Base-by-base conservation (phyloP, 2,329 filamentous ascomycete species). In the Pseudogymnoascus sp. region DNA sequence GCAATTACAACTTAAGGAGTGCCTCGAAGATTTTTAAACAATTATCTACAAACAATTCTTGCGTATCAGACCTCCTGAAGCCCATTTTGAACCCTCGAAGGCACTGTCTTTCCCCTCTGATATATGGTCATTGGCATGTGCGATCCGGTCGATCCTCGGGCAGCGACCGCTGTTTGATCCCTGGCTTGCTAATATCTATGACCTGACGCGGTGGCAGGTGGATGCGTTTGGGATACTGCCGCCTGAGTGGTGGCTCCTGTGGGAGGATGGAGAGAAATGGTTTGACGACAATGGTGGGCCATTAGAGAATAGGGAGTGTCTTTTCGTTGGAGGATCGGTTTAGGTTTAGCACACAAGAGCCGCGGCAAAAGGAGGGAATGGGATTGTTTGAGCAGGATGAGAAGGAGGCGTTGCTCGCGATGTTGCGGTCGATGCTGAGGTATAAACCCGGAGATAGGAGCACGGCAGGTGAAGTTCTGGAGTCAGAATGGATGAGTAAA, bases 71-170 rank as follows among this genome's bases (percentile, higher is more conserved):
- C 63, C 63, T 8, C 65, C 66, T 1, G 56, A 66, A 28, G 63
- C 64, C 14, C 65, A 59, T 21, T 25, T 63, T 21, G 59, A 63
- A 38, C 59, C 63, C 6, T 60, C 63, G 10, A 59, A 59, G 21
- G 62, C 64, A 11, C 7, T 18, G 21, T 14, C 40, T 7, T 67
- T 66, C 56, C 44, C 61, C 44, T 62, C 66, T 44, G 66, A 67
- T 35, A n/a, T 67, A 11, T 66, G 65, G 63, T 60, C 66, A 37
- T 37, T 66, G 6, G 65, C 61, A 12, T 65, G 60, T 62, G 63
- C 35, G 12, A 18, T 67, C 1, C 65, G 63, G 59, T 62, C 62
- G n/a, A 66, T 65, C 23, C 62, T 63, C n/a, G 62, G 38, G 4
- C 59, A 62, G 18, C 64, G 62, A 18, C 60, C 63, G 18, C 35